Conservation (phyloP, 192 early-diverging fungal species). For the Thamnidium elegans region DNA sequence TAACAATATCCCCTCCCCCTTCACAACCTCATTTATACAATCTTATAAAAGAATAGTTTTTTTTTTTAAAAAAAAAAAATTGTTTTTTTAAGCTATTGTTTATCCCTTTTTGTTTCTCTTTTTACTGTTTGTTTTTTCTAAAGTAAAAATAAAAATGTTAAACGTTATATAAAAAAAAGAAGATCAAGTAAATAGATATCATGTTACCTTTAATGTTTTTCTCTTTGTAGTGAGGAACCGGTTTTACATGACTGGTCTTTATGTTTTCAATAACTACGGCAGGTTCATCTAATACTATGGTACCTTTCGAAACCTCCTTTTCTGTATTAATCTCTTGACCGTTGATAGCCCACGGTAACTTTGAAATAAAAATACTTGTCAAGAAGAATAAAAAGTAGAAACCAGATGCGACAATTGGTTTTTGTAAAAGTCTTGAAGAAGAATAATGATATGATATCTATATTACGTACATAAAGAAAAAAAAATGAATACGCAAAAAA, state of each 20-base stretch:
- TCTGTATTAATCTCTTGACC: conserved; percentile 9
- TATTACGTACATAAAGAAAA: no score
- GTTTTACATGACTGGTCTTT: no score
- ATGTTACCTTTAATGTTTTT: no score
- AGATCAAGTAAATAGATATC: no score
- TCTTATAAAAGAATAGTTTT: neutral
- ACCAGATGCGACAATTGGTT: conserved; percentile 55
- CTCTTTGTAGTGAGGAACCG: no score
- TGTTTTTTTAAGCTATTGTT: no score
- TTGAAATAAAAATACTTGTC: conserved; percentile 51
- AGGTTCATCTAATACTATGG: neutral
- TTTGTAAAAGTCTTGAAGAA: conserved; percentile 47
- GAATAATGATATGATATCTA: conserved; percentile 57
- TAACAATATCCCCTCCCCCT: neutral
- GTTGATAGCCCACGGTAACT: conserved; percentile 53
- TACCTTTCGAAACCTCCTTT: neutral
- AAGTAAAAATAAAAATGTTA: no score
- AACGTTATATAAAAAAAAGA: no score
- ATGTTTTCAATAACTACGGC: no score
- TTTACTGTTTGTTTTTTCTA: no score
- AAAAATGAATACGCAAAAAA: neutral
- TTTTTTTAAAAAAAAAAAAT: neutral
- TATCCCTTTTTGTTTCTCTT: neutral
- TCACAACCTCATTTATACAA: neutral
- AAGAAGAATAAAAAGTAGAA: conserved; percentile 53